Evolutionary conservation across 441 rosid species (phyloP).

Genomic region (Brassica hybrid): DNA sequence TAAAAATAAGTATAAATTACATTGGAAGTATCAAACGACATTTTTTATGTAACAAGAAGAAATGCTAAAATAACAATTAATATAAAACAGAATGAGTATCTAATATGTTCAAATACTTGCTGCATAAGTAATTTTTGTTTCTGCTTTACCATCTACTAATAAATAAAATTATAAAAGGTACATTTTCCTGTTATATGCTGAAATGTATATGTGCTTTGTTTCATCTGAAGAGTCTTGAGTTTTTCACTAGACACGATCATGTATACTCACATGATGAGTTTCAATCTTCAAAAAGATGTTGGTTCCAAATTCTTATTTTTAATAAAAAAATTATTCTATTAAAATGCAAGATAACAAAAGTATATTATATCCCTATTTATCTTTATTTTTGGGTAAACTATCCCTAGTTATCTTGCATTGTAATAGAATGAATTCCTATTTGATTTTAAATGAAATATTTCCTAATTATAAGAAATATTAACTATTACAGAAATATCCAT

Average conservation of each 20-base stretch:
- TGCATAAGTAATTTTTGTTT: slow-evolving; percentile 4
- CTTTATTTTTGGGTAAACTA: background rate
- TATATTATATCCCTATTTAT: background rate
- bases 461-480: background rate
- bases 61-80: no score
- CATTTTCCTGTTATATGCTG: background rate
- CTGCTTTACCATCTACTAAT: background rate
- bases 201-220: background rate
- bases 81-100: background rate
- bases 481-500: background rate
- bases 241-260: background rate
- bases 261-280: background rate
- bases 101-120: slow-evolving; percentile 6
- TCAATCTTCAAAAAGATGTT: background rate
- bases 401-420: background rate
- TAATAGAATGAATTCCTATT: background rate
- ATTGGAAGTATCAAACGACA: no score
- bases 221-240: background rate
- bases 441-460: background rate
- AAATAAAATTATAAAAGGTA: background rate
- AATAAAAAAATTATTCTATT: no score
- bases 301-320: background rate
- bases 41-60: no score
- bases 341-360: no score
- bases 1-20: no score